Conservation (phyloP, 129 eudicot species). For the Pulicaria dysenterica region DNA sequence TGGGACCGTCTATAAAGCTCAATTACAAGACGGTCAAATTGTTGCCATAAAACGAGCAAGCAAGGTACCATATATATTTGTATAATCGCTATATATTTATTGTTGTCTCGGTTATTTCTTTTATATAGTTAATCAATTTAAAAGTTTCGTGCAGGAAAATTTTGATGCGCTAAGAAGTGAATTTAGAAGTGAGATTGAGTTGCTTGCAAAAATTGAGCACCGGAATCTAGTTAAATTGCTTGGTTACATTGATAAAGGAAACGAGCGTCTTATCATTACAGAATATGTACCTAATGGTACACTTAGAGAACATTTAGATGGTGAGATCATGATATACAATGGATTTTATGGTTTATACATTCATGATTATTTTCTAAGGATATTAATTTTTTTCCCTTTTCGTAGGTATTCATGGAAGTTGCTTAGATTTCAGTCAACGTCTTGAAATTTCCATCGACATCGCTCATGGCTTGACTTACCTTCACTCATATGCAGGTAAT, state of each 20-base stretch:
- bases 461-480: conserved; percentile 90
- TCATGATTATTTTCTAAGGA: conserved; percentile 1
- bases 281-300: conserved; percentile 93
- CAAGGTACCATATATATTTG: conserved; percentile 48
- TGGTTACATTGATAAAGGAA: conserved; percentile 86
- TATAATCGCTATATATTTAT: neutral
- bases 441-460: conserved; percentile 86
- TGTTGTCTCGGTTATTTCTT: neutral
- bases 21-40: conserved; percentile 67
- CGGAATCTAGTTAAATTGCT: conserved; percentile 82
- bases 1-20: conserved; percentile 88
- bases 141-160: conserved; percentile 51
- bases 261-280: conserved; percentile 79
- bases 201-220: conserved; percentile 88
- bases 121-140: neutral
- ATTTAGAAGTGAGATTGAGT: conserved; percentile 84
- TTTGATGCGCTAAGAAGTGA: conserved; percentile 67
- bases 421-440: conserved; percentile 85
- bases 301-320: conserved; percentile 95
- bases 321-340: conserved; percentile 45
- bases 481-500: conserved; percentile 83
- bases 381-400: conserved; percentile 23
- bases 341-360: conserved; percentile 1
- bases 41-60: conserved; percentile 94
- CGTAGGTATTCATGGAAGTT: conserved; percentile 67